A percentile compares a stretch with the other conserved stretches of the same genome.
Evolutionary conservation across 148 eudicot species (phyloP).

Genomic region (Rheum nobile): DNA sequence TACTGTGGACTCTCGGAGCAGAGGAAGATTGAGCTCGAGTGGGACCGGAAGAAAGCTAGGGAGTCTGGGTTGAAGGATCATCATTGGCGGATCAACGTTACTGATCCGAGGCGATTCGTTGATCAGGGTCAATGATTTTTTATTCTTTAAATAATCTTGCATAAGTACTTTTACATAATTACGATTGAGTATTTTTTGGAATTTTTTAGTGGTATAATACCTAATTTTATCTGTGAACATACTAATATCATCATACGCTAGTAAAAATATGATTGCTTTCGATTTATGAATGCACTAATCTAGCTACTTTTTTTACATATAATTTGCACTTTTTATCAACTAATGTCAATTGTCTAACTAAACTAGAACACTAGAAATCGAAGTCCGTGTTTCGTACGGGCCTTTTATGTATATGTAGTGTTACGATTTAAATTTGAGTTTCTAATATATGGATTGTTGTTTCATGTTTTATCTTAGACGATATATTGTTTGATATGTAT

Average conservation of each 20-base stretch:
- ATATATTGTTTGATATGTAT: too few species aligned
- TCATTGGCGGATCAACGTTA: conserved; percentile 71
- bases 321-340: background rate
- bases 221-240: conserved; percentile 1
- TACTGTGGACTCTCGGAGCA: conserved; percentile 43
- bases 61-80: conserved; percentile 32
- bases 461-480: too few species aligned
- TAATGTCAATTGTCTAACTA: too few species aligned
- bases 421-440: too few species aligned
- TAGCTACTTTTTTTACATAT: background rate
- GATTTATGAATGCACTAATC: background rate
- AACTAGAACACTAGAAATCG: too few species aligned
- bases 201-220: background rate
- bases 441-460: too few species aligned
- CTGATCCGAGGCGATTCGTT: conserved; percentile 44
- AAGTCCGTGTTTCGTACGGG: too few species aligned
- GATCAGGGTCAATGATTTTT: background rate
- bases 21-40: conserved; percentile 53
- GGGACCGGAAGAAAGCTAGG: conserved; percentile 49
- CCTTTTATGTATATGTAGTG: too few species aligned
- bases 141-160: background rate
- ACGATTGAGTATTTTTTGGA: background rate
- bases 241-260: background rate
- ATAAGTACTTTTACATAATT: background rate
- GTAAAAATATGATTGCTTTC: background rate